Evolutionary conservation across 2,329 filamentous ascomycete species (phyloP).

Genomic region (Coleophoma eucalyptorum): DNA sequence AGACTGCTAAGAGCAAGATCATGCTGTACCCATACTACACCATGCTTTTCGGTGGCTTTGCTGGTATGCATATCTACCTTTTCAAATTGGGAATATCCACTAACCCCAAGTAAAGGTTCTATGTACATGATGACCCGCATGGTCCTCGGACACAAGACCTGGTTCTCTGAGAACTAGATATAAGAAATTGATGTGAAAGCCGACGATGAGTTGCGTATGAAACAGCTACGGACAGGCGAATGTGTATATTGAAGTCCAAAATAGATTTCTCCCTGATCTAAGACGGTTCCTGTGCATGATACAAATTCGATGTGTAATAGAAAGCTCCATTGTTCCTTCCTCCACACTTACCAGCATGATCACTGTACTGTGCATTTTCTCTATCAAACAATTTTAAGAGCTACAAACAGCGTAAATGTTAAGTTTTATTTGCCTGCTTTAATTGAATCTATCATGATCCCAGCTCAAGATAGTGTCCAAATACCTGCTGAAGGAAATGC

Average conservation of each 20-base stretch:
- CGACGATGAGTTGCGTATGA: not conserved
- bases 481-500: too few species aligned
- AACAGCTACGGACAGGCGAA: not conserved
- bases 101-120: conserved; percentile 26
- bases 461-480: too few species aligned
- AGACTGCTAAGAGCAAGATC: conserved; percentile 62
- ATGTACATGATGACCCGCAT: conserved; percentile 74
- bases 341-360: too few species aligned
- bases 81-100: not conserved
- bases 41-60: conserved; percentile 58
- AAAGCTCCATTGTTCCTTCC: too few species aligned
- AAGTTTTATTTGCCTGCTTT: too few species aligned
- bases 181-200: not conserved
- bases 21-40: conserved; percentile 67
- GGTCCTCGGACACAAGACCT: conserved; percentile 75
- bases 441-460: too few species aligned
- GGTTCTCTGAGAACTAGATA: conserved; percentile 56
- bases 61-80: conserved; percentile 45
- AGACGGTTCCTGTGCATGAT: too few species aligned
- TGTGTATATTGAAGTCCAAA: conserved; percentile 17
- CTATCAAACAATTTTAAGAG: too few species aligned
- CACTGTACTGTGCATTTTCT: too few species aligned
- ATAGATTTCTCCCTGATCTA: conserved; percentile 9
- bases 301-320: too few species aligned
- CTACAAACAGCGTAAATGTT: too few species aligned